A percentile compares a stretch with the other conserved stretches of the same genome.
Conservation (phyloP, 257 asterid genomes). For the Mitragyna speciosa region DNA sequence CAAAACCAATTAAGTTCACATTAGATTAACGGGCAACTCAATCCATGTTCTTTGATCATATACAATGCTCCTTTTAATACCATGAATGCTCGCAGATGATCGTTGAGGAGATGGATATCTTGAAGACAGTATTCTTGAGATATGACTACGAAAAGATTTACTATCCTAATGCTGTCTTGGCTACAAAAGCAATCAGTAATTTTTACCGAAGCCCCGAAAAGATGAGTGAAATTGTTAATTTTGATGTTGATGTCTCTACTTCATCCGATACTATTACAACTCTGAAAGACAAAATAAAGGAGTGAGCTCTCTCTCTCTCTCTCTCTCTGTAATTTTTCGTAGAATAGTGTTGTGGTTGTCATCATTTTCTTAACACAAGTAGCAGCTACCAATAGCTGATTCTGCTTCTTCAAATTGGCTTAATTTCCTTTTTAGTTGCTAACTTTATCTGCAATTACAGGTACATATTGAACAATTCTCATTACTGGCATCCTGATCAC, state of each 20-base stretch:
- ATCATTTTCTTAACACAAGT: neutral
- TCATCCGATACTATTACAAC: constrained; percentile 54
- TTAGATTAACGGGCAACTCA: neutral
- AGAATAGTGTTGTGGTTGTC: no score
- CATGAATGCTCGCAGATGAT: no score
- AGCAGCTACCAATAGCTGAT: neutral
- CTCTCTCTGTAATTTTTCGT: neutral
- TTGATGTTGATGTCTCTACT: constrained; percentile 65
- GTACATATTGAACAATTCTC: constrained; percentile 10
- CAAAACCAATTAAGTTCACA: neutral
- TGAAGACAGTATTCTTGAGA: constrained; percentile 28
- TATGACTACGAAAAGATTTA: constrained; percentile 29
- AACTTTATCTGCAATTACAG: constrained; percentile 2
- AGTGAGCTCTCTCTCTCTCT: constrained; percentile 37
- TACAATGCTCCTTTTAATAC: neutral
- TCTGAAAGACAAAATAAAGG: constrained; percentile 51
- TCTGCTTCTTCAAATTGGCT: neutral
- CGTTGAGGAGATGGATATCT: constrained; percentile 32
- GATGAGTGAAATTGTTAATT: constrained; percentile 69
- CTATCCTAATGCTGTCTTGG: constrained; percentile 32
- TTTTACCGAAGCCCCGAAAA: constrained; percentile 62
- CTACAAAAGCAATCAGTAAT: constrained; percentile 23
- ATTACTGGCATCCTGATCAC: constrained; percentile 28
- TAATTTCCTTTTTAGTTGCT: neutral
- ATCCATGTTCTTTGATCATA: neutral